phyloP scores from a whole-genome alignment of 192 early-diverging fungal species.

The Coemansia sp. region DNA sequence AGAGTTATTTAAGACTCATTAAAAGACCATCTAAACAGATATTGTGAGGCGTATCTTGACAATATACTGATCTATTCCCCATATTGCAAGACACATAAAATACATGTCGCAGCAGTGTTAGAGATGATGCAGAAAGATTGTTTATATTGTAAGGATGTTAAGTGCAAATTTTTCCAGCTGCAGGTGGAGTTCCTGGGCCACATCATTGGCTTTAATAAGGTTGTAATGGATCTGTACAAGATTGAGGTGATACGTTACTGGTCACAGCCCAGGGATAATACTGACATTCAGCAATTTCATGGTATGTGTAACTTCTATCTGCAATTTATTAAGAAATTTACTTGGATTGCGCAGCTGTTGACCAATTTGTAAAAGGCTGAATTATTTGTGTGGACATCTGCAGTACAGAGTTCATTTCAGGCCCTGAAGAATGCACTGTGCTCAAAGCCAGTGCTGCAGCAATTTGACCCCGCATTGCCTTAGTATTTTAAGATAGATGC shows the following conservation, averaged over 20 bases:
- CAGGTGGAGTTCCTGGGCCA: constrained; percentile 17
- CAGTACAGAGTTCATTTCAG: constrained; percentile 7
- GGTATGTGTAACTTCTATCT: too few relatives aligned
- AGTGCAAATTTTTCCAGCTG: not conserved
- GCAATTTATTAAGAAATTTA: too few relatives aligned
- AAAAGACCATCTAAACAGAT: not conserved
- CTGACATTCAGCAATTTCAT: not conserved
- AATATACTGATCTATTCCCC: not conserved
- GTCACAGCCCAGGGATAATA: not conserved
- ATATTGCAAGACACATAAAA: not conserved
- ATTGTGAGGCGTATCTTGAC: constrained; percentile 1
- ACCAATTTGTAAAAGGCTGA: not conserved
- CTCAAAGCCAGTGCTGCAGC: constrained; percentile 7
- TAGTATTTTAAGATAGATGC: constrained; percentile 13
- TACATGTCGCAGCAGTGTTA: not conserved
- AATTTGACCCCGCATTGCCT: constrained; percentile 6
- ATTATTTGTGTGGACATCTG: not conserved
- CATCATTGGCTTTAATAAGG: not conserved
- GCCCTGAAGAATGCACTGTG: constrained; percentile 4
- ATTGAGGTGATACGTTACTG: not conserved
- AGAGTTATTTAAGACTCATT: not conserved
- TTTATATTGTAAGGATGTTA: not conserved
- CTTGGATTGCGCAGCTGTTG: too few relatives aligned
- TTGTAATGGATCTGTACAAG: not conserved
- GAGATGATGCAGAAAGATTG: not conserved